These are phyloP conservation scores for Mycocalia duriaeana DNA, from an alignment of 1,284 basidiomycete species.

Conservation along the genomic window DNA sequence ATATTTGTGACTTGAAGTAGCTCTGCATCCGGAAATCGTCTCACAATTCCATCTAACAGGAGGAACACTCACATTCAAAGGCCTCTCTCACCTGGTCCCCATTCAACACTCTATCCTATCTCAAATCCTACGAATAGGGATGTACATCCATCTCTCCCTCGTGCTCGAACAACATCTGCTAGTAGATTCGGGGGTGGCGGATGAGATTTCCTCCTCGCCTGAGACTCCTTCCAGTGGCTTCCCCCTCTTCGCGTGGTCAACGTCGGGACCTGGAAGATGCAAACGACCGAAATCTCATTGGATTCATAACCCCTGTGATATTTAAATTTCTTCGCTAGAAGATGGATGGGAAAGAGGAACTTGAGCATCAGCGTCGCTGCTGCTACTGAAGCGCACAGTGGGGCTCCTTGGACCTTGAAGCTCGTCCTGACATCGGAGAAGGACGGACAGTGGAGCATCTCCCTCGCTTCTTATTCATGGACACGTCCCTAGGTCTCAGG, in stretches of 20 bases:
- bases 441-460: too few relatives aligned
- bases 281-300: background rate
- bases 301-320: background rate
- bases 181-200: slow-evolving; percentile 40
- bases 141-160: slow-evolving; percentile 56
- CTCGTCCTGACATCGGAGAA: too few relatives aligned
- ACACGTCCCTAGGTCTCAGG: too few relatives aligned
- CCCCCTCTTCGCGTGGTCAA: slow-evolving; percentile 10
- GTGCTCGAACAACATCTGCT: slow-evolving; percentile 59
- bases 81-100: slow-evolving; percentile 35
- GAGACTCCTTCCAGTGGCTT: slow-evolving; percentile 23
- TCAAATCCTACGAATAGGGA: slow-evolving; percentile 45
- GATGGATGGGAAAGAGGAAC: background rate
- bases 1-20: background rate
- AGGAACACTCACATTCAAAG: slow-evolving; percentile 54
- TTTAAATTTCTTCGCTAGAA: background rate
- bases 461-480: slow-evolving; percentile 44
- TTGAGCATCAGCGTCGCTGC: too few relatives aligned
- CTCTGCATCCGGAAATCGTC: slow-evolving; percentile 11
- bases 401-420: too few relatives aligned
- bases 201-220: slow-evolving; percentile 39
- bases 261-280: slow-evolving; percentile 8
- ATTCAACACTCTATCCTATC: slow-evolving; percentile 39
- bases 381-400: too few relatives aligned
- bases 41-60: slow-evolving; percentile 40